Evolutionary conservation across 2,329 filamentous ascomycete species (phyloP).

Genomic region (Colletotrichum sp.): DNA sequence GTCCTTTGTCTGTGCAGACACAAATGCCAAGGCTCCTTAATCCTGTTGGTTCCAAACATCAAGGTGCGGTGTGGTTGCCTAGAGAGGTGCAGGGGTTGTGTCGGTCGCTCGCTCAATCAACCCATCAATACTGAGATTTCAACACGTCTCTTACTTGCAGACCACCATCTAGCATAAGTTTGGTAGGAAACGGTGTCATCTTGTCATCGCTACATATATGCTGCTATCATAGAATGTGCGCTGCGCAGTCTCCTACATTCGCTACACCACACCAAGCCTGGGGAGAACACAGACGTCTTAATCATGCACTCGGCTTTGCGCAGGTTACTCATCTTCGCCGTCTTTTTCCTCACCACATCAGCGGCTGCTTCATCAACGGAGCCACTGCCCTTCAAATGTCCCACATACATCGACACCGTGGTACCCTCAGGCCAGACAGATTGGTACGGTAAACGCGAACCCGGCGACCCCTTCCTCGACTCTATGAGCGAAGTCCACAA

Average conservation of each 20-base stretch:
- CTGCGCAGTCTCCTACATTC: not conserved
- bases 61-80: not conserved
- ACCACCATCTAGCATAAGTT: fast-evolving
- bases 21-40: not conserved
- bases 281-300: not conserved
- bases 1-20: not conserved
- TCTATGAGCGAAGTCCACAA: constrained; percentile 1
- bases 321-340: not conserved
- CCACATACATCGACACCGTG: constrained; percentile 4
- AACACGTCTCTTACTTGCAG: not conserved
- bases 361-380: not conserved
- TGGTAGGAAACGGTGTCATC: not conserved
- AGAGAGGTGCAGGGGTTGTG: not conserved
- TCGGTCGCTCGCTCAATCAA: not conserved
- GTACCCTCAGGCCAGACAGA: not conserved
- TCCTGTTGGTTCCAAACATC: not conserved
- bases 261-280: fast-evolving
- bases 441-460: not conserved
- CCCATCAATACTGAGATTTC: not conserved
- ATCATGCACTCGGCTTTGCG: not conserved
- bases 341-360: not conserved
- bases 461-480: not conserved
- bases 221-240: not conserved
- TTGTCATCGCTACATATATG: not conserved
- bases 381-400: not conserved